These are phyloP conservation scores for Melastoma malabathricum DNA, from an alignment of 345 rosid genomes.

Conservation along the genomic window DNA sequence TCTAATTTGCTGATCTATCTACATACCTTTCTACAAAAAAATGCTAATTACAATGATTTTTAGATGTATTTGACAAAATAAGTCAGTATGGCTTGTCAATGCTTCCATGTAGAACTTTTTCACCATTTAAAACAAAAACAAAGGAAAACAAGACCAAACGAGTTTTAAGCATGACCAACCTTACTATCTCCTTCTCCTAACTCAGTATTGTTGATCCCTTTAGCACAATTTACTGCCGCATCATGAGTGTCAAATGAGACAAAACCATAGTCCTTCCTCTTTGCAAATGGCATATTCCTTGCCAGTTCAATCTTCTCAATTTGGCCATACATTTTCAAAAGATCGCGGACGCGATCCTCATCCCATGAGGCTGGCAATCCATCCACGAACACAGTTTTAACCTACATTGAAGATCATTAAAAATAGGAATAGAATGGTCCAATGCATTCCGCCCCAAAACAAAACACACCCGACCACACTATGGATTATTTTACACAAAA, in stretches of 20 bases:
- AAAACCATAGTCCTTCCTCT: conserved; percentile 95
- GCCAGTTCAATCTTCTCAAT: conserved; percentile 95
- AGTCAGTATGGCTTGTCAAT: too few relatives aligned
- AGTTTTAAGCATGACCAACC: conserved; percentile 27
- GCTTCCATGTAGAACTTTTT: too few relatives aligned
- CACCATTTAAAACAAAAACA: too few relatives aligned
- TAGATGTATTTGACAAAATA: too few relatives aligned
- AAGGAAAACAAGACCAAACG: conserved; percentile 1
- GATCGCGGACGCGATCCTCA: conserved; percentile 66
- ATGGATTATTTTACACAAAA: not conserved
- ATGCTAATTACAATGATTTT: too few relatives aligned
- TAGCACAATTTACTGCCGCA: conserved; percentile 84
- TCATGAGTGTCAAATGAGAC: conserved; percentile 88
- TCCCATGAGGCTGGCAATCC: conserved; percentile 90
- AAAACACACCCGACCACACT: not conserved
- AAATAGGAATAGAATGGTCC: not conserved
- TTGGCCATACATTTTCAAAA: conserved; percentile 61
- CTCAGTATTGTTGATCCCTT: conserved; percentile 81
- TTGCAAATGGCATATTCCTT: conserved; percentile 93
- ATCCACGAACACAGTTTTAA: conserved; percentile 82
- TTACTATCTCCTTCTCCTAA: conserved; percentile 72
- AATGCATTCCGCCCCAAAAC: not conserved
- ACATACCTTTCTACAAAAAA: too few relatives aligned
- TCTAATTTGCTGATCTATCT: too few relatives aligned
- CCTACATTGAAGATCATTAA: conserved; percentile 32